Base-by-base conservation (phyloP, 1,284 basidiomycete species). In the Naganishia albida region DNA sequence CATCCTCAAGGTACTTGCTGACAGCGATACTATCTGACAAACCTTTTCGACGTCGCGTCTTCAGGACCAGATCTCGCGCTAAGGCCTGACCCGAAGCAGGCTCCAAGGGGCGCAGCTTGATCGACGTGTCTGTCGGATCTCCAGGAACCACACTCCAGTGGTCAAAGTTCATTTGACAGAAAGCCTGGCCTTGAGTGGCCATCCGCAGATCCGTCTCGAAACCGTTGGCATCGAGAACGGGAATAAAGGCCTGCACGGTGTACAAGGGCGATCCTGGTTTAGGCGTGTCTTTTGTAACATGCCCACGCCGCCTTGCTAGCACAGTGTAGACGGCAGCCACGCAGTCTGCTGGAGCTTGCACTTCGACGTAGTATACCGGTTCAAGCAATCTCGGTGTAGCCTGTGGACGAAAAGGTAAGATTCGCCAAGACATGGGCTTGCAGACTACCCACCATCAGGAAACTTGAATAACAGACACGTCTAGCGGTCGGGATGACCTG, bases 141-240 rank as follows among this genome's bases (percentile, higher is more conserved):
- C 57, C 57, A 69, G 95, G 95, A 16, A 98, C 95, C 73, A 97
- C 91, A 46, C 90, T 89, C 95, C 96, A 99, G 75, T 99, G 96
- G 78, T 96, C 93, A 78, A 99, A 99, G 65, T 89, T 86, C 80
- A 97, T 94, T 70, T 95, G 82, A 72, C 91, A 94, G 82, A 99
- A 98, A 16, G 96, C 96, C 79, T 97, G 93, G 25, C 96, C 96
- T 78, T 96, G 90, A 26, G 96, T 99, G 56, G 94, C 92, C 44
- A 94, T 98, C 71, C 96, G 83, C 75, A 99, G 80, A 81, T 99
- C 96, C 7, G 94, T 97, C 82, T 99, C 96, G 78, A 99, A 99
- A 0, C 96, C 96, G 74, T 97, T 98, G 40, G 96, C 91, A 75
- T 99, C 96, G 70, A 99, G 93, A 44, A 97, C 96, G 7, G 96